These are phyloP conservation scores for Oldenlandia corymbosa DNA, from an alignment of 257 asterid genomes.

Conservation along the genomic window DNA sequence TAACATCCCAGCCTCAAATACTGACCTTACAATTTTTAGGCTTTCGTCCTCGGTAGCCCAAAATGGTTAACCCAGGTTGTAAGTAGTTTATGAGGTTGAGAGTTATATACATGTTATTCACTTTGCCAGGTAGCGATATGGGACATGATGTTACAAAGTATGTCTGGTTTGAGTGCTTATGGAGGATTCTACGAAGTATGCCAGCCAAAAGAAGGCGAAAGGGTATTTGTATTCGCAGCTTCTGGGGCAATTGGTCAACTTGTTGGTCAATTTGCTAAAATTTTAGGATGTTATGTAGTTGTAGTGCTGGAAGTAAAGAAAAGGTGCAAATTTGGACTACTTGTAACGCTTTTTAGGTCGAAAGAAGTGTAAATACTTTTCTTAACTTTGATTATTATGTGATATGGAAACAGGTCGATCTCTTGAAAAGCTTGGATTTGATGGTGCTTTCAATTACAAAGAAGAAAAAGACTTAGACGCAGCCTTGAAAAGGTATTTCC, in stretches of 20 bases:
- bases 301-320: constrained; percentile 29
- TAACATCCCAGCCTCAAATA: no score
- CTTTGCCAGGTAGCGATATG: no score
- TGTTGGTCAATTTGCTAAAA: constrained; percentile 23
- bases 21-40: no score
- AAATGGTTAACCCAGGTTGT: no score
- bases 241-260: constrained; percentile 20
- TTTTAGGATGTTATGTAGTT: constrained; percentile 27
- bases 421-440: constrained; percentile 25
- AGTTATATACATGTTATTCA: no score
- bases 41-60: no score
- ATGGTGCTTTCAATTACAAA: constrained; percentile 32
- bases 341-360: no score
- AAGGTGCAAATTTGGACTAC: no score
- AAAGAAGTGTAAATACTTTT: no score
- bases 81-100: no score
- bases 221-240: constrained; percentile 20
- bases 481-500: constrained; percentile 27
- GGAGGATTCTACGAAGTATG: constrained; percentile 22
- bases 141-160: no score
- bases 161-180: constrained; percentile 23
- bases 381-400: no score
- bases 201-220: constrained; percentile 22
- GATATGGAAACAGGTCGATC: constrained; percentile 21
- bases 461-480: constrained; percentile 20